Conservation (phyloP, 163 green algal species). For the Scenedesmus sp. region DNA sequence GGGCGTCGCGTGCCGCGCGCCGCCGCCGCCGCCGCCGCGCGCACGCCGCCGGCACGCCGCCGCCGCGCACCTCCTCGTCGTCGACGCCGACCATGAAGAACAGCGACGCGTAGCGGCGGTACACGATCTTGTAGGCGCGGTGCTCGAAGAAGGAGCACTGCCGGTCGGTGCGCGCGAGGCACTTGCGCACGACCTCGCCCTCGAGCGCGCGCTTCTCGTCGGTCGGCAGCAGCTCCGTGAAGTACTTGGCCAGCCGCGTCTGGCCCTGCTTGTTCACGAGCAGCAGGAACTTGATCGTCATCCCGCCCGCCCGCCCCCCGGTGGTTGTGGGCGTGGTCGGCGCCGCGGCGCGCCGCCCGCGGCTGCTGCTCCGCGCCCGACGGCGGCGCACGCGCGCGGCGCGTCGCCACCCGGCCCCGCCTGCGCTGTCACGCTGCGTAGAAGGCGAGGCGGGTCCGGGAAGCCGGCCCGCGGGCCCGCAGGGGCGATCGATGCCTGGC, state of each 20-base stretch:
- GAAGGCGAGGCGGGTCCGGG: too few relatives aligned
- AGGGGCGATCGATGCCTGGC: too few relatives aligned
- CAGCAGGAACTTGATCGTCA: slow-evolving; percentile 95
- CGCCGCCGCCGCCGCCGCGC: background rate
- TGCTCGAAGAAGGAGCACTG: slow-evolving; percentile 99
- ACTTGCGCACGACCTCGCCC: slow-evolving; percentile 97
- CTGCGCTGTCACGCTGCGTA: too few relatives aligned
- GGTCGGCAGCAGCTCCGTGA: slow-evolving; percentile 77
- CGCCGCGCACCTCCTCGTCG: slow-evolving; percentile 85
- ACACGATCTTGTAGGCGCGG: slow-evolving; percentile 94
- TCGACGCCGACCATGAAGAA: slow-evolving; percentile 99
- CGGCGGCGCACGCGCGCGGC: too few relatives aligned
- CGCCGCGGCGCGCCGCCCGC: too few relatives aligned
- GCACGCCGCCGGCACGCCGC: too few relatives aligned
- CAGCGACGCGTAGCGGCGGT: slow-evolving; percentile 96
- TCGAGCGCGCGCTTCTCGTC: slow-evolving; percentile 93
- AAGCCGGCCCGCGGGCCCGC: too few relatives aligned
- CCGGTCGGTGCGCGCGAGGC: slow-evolving; percentile 91
- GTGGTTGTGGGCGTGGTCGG: too few relatives aligned
- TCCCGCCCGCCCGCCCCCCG: too few relatives aligned
- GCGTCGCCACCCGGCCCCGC: too few relatives aligned
- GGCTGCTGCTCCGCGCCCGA: too few relatives aligned
- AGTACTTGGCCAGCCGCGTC: slow-evolving; percentile 97
- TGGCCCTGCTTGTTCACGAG: slow-evolving; percentile 99
- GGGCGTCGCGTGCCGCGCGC: background rate